phyloP scores from a whole-genome alignment of 352 stramenopile genomes.

The Pythium aphanidermatum region DNA sequence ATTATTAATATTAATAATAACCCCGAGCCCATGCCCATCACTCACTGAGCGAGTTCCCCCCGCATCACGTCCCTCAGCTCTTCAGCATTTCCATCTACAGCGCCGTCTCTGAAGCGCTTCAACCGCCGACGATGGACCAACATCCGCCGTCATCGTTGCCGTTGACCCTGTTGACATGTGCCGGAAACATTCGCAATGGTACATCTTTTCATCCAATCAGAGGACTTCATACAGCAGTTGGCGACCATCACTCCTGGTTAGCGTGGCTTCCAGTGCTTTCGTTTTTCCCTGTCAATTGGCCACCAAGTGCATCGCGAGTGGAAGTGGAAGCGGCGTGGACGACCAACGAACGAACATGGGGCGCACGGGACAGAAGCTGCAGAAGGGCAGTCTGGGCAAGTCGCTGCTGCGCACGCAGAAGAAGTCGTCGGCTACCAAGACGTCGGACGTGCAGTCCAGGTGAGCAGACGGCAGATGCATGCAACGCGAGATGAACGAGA shows the following conservation, averaged over 20 bases:
- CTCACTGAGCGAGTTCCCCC: too few relatives aligned
- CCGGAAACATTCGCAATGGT: too few relatives aligned
- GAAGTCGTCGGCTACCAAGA: conserved; percentile 59
- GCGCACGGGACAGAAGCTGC: conserved; percentile 63
- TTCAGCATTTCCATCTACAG: too few relatives aligned
- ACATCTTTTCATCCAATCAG: conserved; percentile 1
- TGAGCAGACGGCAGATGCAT: conserved; percentile 9
- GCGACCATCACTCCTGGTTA: conserved; percentile 15
- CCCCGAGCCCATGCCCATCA: too few relatives aligned
- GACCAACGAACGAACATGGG: conserved; percentile 38
- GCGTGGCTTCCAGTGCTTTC: conserved; percentile 27
- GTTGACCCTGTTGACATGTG: too few relatives aligned
- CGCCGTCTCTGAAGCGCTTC: too few relatives aligned
- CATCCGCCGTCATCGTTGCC: too few relatives aligned
- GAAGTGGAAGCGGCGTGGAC: too few relatives aligned
- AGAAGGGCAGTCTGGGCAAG: conserved; percentile 69
- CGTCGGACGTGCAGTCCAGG: conserved; percentile 72
- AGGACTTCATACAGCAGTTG: background rate
- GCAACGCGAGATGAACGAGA: background rate
- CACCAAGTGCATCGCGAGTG: too few relatives aligned
- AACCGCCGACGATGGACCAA: too few relatives aligned
- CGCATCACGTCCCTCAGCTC: too few relatives aligned
- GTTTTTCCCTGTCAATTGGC: conserved; percentile 8
- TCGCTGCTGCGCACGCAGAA: conserved; percentile 74
- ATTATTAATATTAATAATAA: too few relatives aligned